These are phyloP conservation scores for Talaromyces islandicus DNA, from an alignment of 2,329 filamentous ascomycete species.

Conservation along the genomic window DNA sequence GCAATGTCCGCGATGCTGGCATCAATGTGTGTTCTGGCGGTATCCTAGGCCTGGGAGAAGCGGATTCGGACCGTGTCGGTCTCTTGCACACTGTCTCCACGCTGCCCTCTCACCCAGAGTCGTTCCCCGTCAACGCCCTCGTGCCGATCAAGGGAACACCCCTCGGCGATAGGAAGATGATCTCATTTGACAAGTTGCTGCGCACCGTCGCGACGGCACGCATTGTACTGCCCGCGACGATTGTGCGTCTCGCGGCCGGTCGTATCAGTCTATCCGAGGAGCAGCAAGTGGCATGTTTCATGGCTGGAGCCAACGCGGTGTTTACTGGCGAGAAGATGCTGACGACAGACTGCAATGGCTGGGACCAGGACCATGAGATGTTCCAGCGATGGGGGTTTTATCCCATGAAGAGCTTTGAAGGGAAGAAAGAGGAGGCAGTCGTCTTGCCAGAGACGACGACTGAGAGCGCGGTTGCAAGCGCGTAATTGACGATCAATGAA, in stretches of 20 bases:
- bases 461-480: not conserved
- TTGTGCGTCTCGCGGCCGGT: conserved; percentile 80
- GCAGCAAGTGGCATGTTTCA: conserved; percentile 83
- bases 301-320: conserved; percentile 87
- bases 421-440: not conserved
- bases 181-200: conserved; percentile 72
- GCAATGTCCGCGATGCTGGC: conserved; percentile 75
- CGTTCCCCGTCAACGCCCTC: conserved; percentile 84
- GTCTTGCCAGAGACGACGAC: not conserved
- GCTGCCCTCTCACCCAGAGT: conserved; percentile 76
- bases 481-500: not conserved
- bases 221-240: conserved; percentile 75
- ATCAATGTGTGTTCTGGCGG: conserved; percentile 88
- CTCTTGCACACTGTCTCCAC: conserved; percentile 77
- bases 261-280: conserved; percentile 80
- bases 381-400: conserved; percentile 76
- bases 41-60: conserved; percentile 79
- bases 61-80: conserved; percentile 70
- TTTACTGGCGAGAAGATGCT: conserved; percentile 96
- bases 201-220: conserved; percentile 79
- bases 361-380: conserved; percentile 81
- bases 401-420: conserved; percentile 63
- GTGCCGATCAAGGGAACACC: conserved; percentile 89
- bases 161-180: conserved; percentile 65
- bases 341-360: conserved; percentile 84